Evolutionary conservation across 78 protist species (phyloP).

Genomic region (Planoprotostelium fungivorum): DNA sequence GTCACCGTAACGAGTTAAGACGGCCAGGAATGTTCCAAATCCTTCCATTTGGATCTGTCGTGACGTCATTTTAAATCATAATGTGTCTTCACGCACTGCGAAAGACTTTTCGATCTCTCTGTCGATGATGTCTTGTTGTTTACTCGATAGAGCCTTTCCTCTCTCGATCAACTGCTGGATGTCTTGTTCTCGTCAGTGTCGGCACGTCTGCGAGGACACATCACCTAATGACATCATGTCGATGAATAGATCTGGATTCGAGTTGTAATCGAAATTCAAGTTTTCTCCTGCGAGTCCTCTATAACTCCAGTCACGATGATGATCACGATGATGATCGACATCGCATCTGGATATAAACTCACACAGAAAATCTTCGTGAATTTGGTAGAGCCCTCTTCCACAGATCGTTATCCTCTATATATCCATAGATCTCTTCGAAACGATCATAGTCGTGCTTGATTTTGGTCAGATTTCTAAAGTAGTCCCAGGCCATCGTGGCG

Average conservation of each 20-base stretch:
- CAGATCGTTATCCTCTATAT: neutral
- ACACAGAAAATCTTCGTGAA: neutral
- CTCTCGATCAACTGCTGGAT: neutral
- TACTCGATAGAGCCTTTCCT: neutral
- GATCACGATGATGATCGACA: neutral
- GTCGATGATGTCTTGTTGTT: neutral
- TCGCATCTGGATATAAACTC: neutral
- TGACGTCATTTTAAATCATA: neutral
- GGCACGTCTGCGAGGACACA: neutral
- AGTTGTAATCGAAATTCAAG: no score
- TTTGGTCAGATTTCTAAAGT: neutral
- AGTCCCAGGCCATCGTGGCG: neutral
- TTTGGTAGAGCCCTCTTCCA: neutral
- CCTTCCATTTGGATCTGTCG: neutral
- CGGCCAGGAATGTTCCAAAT: neutral
- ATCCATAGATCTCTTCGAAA: neutral
- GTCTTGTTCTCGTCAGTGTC: no score
- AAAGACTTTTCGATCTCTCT: neutral
- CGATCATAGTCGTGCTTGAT: neutral
- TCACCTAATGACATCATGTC: neutral
- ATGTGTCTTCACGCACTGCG: neutral
- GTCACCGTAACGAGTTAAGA: neutral
- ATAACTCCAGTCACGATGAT: no score
- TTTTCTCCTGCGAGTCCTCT: neutral
- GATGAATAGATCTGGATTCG: neutral